Percentiles rank a stretch among this genome's conserved stretches.
phyloP scores from a whole-genome alignment of 129 eudicot genomes.

The Heracleum sosnowskyi region DNA sequence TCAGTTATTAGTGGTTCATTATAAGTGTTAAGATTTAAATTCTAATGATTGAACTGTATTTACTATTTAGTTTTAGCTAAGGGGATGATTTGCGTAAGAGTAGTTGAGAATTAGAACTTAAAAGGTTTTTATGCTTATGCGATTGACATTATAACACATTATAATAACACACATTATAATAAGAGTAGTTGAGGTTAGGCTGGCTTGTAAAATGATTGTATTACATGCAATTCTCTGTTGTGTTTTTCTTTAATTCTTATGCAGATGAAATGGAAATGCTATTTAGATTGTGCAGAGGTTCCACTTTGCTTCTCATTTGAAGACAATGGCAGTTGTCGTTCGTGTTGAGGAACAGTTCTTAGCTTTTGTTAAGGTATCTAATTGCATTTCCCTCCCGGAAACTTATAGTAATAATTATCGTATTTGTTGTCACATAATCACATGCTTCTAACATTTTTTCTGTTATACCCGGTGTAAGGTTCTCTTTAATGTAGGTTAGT shows the following conservation, averaged over 20 bases:
- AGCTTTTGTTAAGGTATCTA: constrained; percentile 80
- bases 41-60: too few relatives aligned
- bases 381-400: neutral
- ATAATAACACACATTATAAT: too few relatives aligned
- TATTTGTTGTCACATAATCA: neutral
- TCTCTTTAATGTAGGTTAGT: neutral
- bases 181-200: neutral
- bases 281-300: constrained; percentile 93
- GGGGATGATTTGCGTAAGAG: too few relatives aligned
- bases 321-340: constrained; percentile 92
- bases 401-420: too few relatives aligned
- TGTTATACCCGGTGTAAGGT: neutral
- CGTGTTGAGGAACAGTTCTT: constrained; percentile 85
- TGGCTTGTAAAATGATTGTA: neutral
- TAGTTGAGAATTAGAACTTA: too few relatives aligned
- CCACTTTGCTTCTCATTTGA: constrained; percentile 91
- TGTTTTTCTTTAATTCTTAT: neutral
- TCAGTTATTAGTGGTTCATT: too few relatives aligned
- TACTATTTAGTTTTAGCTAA: too few relatives aligned
- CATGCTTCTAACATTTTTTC: neutral
- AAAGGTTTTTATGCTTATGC: too few relatives aligned
- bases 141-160: too few relatives aligned
- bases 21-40: too few relatives aligned
- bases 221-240: neutral
- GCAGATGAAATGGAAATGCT: constrained; percentile 65